Evolutionary conservation across 2,329 filamentous ascomycete species (phyloP), one percentile per base, ranked within the genome.

Genomic region (Xylaria sp.): DNA sequence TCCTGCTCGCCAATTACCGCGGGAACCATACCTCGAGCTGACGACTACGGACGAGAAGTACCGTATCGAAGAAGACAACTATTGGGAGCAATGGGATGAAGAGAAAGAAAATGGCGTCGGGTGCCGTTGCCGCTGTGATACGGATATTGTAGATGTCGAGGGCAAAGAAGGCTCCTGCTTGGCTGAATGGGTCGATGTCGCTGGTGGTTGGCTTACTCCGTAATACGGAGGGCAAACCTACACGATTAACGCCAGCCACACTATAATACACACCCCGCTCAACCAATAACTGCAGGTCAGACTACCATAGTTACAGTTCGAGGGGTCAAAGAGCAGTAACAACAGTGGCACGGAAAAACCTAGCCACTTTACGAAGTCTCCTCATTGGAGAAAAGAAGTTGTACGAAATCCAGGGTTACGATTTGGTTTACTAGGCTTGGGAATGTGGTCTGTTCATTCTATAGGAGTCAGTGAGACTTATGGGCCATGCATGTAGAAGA

Each of bases 101-200:
- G 91, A 91, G 73, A 94, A 96, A 83, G 94, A 97, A 82, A 98
- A 98, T 75, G 96, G 96, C 43, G 94, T 99, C 9, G 96, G 96
- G 43, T 99, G 96, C 83, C 90, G 96, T 76, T 99, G 96, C 84
- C 91, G 92, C 78, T 99, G 96, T 80, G 96, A 99, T 78, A 97
- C 94, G 4, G 96, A 99, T 78, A 97, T 98, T 77, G 93, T 95
- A 60, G 96, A 99, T 78, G 94, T 99, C 30, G 96, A 99, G 83
- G 94, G 94, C 80, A 99, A 98, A 81, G 93, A 97, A 79, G 96
- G 96, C 69, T 97, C 93, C 73, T 99, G 96, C 82, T 85, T 97
- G 65, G 88, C 93, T 10, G 94, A 99, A 81, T 99, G 96, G 96
- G 96, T 99, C 15, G 93, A 97, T 68, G 94, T 97, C 74, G 95